Evolutionary conservation across 805 yeast genomes (phyloP).

Genomic region (Lachancea mirantina): DNA sequence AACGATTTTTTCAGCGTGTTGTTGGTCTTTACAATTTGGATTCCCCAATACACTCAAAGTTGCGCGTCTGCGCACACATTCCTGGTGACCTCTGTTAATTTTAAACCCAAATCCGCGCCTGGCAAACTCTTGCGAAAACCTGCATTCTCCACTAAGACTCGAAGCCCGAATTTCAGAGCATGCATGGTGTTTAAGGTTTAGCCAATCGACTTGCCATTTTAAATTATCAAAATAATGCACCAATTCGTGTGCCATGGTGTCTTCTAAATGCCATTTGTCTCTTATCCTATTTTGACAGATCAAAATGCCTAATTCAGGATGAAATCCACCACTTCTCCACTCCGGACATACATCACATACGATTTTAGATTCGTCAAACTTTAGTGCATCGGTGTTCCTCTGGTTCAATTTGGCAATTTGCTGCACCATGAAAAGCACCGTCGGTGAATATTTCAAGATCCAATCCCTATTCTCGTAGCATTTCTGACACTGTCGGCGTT

Average conservation of each 20-base stretch:
- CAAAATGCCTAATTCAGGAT: conserved; percentile 80
- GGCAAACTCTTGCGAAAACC: conserved; percentile 77
- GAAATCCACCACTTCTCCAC: conserved; percentile 82
- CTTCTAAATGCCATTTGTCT: conserved; percentile 78
- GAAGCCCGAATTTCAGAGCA: conserved; percentile 95
- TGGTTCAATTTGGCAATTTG: conserved; percentile 57
- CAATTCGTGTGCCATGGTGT: conserved; percentile 85
- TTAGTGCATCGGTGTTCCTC: conserved; percentile 9
- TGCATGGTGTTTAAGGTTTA: conserved; percentile 84
- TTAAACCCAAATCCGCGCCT: conserved; percentile 35
- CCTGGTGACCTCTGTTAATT: conserved; percentile 79
- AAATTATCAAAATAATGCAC: conserved; percentile 89
- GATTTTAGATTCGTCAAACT: conserved; percentile 33
- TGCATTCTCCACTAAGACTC: conserved; percentile 88
- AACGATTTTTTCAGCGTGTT: conserved; percentile 72
- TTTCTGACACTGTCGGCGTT: conserved; percentile 49
- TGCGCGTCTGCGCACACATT: conserved; percentile 86
- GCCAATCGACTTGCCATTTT: conserved; percentile 82
- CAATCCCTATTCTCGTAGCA: conserved; percentile 77
- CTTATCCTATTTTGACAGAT: conserved; percentile 77
- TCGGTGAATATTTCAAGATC: conserved; percentile 74
- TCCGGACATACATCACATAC: conserved; percentile 82
- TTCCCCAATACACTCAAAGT: conserved; percentile 75
- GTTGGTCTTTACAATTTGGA: conserved; percentile 67
- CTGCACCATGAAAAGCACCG: conserved; percentile 78